A percentile compares a stretch with the other conserved stretches of the same genome.
Conservation (phyloP, 192 early-diverging fungal species). For the Coemansia sp. region DNA sequence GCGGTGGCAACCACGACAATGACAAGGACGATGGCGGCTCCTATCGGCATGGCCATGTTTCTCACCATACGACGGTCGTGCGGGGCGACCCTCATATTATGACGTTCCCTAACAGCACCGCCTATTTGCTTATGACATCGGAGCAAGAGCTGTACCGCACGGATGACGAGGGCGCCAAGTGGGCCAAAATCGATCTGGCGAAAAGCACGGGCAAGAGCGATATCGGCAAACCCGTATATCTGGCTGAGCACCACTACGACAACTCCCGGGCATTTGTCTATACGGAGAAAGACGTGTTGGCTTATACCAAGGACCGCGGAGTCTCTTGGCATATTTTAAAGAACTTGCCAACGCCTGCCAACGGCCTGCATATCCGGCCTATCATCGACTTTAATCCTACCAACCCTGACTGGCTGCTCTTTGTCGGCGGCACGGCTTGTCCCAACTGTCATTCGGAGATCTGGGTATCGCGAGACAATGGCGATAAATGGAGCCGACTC, state of each 20-base stretch:
- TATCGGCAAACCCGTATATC: constrained; percentile 46
- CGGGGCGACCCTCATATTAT: constrained; percentile 61
- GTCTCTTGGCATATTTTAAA: constrained; percentile 54
- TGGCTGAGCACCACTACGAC: constrained; percentile 75
- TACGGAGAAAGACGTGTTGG: constrained; percentile 52
- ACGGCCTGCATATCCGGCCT: constrained; percentile 63
- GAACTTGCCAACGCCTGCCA: constrained; percentile 63
- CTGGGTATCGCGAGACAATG: constrained; percentile 72
- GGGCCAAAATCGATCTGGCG: constrained; percentile 58
- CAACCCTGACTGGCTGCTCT: constrained; percentile 86
- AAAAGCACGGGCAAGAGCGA: constrained; percentile 33
- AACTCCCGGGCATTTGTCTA: constrained; percentile 69
- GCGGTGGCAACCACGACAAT: constrained; percentile 23
- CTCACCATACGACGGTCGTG: constrained; percentile 42
- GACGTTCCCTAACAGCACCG: constrained; percentile 69
- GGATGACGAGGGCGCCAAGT: constrained; percentile 75
- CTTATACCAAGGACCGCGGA: constrained; percentile 64
- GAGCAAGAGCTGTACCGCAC: constrained; percentile 69
- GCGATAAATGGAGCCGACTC: constrained; percentile 71
- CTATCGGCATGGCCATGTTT: constrained; percentile 15
- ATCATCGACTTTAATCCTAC: constrained; percentile 88
- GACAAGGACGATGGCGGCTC: constrained; percentile 11
- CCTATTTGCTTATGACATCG: constrained; percentile 62
- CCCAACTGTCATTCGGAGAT: constrained; percentile 70
- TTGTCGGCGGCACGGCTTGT: constrained; percentile 65